Evolutionary conservation across 2,329 filamentous ascomycete genomes (phyloP), one percentile per base, ranked within the genome.

Genomic region (Monosporascus sp.): DNA sequence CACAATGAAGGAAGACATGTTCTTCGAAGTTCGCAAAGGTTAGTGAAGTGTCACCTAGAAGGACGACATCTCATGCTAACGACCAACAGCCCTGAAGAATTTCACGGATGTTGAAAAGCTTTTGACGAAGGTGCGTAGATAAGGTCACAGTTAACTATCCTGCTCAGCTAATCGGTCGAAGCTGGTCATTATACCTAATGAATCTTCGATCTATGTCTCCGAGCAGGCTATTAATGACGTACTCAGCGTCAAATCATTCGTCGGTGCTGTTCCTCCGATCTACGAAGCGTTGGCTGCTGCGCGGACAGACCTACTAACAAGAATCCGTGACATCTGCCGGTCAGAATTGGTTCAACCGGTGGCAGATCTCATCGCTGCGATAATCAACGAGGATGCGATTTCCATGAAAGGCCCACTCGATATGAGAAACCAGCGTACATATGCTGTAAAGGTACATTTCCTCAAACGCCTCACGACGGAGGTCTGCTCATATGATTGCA

Each of bases 201-300:
- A 85, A 54, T 73, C 80, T 0, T 85, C 84, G 1, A 76, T 94
- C 14, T 75, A 83, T 50, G 81, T 83, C 49, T 85, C 85, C 0
- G 90, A 96, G 65, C 88, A 92, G 58, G 85, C 88, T 3, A 85
- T 96, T 62, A 96, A 96, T 62, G 84, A 93, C 61, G 80, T 97
- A 6, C 83, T 97, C 44, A 88, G 90, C 78, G 73, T 97, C 31
- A 97, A 97, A 65, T 84, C 85, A 25, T 96, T 93, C 58, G 76
- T 95, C 0, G 77, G 79, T 48, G 81, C 84, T 1, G 81, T 95
- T 34, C 77, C 78, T 3, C 78, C 83, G 0, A 69, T 97, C 0
- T 84, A 85, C 57, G 79, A 87, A 58, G 84, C 88, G 1, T 73
- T 97, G 20, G 73, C 72, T 2, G 79, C 84, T 20, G 85, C 84